These are phyloP conservation scores for Teunomyces lycoperdinae DNA, from an alignment of 805 yeast genomes.

Conservation along the genomic window DNA sequence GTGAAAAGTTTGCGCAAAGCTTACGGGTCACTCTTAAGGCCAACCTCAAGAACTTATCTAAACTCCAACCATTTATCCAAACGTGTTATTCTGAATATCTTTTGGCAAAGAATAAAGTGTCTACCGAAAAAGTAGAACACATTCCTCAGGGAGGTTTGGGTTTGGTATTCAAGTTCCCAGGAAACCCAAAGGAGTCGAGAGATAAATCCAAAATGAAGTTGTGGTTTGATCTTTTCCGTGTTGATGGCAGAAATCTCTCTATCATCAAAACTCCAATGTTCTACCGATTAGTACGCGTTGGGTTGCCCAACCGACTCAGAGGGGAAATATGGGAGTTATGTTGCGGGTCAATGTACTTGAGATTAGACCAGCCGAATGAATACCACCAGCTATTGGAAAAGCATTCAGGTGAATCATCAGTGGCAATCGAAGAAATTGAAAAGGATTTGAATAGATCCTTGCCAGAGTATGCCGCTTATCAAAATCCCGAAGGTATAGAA, in stretches of 20 bases:
- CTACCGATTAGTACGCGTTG: conserved; percentile 81
- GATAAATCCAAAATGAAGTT: conserved; percentile 84
- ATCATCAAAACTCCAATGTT: conserved; percentile 72
- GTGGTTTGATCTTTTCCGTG: conserved; percentile 89
- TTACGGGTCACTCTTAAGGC: conserved; percentile 60
- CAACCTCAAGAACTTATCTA: conserved; percentile 60
- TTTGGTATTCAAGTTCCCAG: conserved; percentile 80
- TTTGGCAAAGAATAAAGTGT: conserved; percentile 54
- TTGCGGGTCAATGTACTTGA: conserved; percentile 76
- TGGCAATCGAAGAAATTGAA: conserved; percentile 94
- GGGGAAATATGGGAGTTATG: conserved; percentile 97
- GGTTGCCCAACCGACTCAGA: conserved; percentile 88
- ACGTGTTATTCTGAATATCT: conserved; percentile 85
- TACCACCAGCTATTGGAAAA: conserved; percentile 59
- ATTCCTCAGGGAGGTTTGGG: conserved; percentile 89
- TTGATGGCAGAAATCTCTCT: conserved; percentile 82
- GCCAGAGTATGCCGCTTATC: conserved; percentile 96
- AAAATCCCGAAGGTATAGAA: conserved; percentile 77
- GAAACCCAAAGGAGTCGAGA: conserved; percentile 70
- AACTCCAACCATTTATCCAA: conserved; percentile 61
- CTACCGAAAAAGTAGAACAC: conserved; percentile 39
- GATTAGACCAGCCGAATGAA: conserved; percentile 60
- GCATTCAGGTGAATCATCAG: conserved; percentile 61
- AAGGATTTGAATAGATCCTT: conserved; percentile 91
- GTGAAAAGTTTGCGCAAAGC: conserved; percentile 75